Base-by-base conservation (phyloP, 2,329 filamentous ascomycete species). In the Aspergillus carbonarius region DNA sequence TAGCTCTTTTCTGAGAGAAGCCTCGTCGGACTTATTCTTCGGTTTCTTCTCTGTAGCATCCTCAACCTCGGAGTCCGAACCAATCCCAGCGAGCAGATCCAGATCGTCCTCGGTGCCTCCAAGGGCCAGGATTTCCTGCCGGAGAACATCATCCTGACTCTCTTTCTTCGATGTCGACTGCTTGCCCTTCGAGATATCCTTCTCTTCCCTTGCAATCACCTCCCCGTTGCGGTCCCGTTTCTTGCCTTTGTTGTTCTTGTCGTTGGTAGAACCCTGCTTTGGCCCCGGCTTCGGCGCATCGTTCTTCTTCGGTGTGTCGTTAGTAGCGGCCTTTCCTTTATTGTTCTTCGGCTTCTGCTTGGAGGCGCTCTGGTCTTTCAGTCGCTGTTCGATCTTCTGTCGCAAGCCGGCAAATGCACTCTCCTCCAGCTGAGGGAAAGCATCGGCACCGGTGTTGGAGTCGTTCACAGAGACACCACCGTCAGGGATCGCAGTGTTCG, bases 61-160 rank as follows among this genome's bases (percentile, higher is more conserved):
- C 65, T 81, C 79, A 13, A 79, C 67, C 63, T 82, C 79, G 13
- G 77, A 79, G 46, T 78, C 79, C 0, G 79, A 81, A 46, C 76
- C 72, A 18, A 76, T 69, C 54, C 70, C 76, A 20, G 73, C 78
- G 58, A 82, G 66, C 23, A 82, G 66, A 48, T 80, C 75, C 57
- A 80, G 69, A 62, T 82, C 79, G 53, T 82, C 80, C 63, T 80
- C 72, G n/a, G 76, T 80, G 49, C 80, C 80, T 32, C 80, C 80
- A 54, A 82, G 73, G 5, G 74, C 75, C 60, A 78, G 60, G 60
- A 82, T 77, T 60, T 81, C 79, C 59, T 75, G 70, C 50, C 75
- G 70, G 39, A 81, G 68, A 35, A 67, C 66, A 62, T 75, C 70
- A 34, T 72, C 66, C 4, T 64, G 60, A 8, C 64, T 62, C 15